These are phyloP conservation scores for Neurospora sp. DNA, from an alignment of 495 filamentous ascomycete genomes.

Conservation along the genomic window DNA sequence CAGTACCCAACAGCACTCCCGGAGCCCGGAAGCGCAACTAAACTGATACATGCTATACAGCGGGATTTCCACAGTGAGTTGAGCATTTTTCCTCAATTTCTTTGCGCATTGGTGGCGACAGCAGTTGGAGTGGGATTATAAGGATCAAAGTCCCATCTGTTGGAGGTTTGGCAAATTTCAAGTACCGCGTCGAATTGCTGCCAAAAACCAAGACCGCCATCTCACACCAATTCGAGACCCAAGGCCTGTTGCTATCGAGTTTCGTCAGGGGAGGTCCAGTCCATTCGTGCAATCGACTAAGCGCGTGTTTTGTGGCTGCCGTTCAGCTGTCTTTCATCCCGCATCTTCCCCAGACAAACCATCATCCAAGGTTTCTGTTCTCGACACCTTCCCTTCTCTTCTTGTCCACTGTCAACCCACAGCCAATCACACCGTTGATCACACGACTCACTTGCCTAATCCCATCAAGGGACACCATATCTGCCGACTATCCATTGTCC, in stretches of 20 bases:
- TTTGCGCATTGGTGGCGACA: background rate
- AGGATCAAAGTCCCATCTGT: background rate
- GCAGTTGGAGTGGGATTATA: background rate
- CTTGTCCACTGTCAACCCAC: background rate
- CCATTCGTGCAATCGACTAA: background rate
- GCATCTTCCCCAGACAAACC: conserved; percentile 12
- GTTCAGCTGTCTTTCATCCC: conserved; percentile 15
- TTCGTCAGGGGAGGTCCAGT: background rate
- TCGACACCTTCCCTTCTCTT: background rate
- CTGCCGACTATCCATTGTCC: background rate
- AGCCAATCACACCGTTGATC: background rate
- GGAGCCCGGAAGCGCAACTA: background rate
- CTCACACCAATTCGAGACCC: background rate
- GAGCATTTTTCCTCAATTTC: background rate
- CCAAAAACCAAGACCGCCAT: background rate
- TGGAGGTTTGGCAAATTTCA: background rate
- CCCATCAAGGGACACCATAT: background rate
- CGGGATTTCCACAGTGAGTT: background rate
- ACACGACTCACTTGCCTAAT: background rate
- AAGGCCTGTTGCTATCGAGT: background rate
- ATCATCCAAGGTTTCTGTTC: background rate
- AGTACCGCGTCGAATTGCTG: background rate
- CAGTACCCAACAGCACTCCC: background rate
- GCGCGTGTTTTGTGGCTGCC: conserved; percentile 10
- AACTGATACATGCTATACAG: background rate